Percentiles rank a stretch among this genome's conserved stretches.
These are phyloP conservation scores for Boeremia exigua DNA, from an alignment of 2,329 filamentous ascomycete species.

Conservation along the genomic window DNA sequence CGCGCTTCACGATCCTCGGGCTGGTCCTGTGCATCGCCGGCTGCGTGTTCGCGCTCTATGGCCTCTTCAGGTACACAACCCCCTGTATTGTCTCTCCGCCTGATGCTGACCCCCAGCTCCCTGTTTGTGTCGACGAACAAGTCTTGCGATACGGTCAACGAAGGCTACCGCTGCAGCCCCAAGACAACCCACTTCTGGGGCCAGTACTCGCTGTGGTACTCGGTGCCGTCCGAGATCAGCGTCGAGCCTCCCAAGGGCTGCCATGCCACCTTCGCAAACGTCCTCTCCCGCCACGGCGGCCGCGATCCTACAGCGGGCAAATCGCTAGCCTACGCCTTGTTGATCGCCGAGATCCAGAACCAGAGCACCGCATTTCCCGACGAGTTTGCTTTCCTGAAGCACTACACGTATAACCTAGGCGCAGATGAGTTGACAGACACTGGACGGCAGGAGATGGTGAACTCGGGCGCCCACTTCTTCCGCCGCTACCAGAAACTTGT, in stretches of 20 bases:
- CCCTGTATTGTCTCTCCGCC: neutral
- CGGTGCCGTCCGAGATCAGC: conserved; percentile 71
- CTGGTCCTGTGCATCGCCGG: conserved; percentile 27
- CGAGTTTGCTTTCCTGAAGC: conserved; percentile 71
- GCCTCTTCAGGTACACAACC: conserved; percentile 30
- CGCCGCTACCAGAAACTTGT: conserved; percentile 71
- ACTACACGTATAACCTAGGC: conserved; percentile 75
- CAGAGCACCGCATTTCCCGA: conserved; percentile 62
- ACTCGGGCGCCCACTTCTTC: conserved; percentile 80
- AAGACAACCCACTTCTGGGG: conserved; percentile 76
- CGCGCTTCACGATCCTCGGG: conserved; percentile 15
- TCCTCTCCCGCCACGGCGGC: conserved; percentile 84
- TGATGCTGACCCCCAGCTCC: conserved; percentile 27
- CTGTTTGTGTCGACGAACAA: conserved; percentile 22
- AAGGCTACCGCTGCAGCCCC: conserved; percentile 68
- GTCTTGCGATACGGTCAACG: conserved; percentile 60
- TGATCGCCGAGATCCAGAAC: conserved; percentile 70
- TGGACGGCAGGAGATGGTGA: conserved; percentile 72
- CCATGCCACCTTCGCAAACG: conserved; percentile 76
- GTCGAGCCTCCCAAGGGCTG: conserved; percentile 69
- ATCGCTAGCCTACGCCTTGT: conserved; percentile 65
- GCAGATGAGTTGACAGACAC: conserved; percentile 72
- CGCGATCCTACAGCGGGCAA: conserved; percentile 78
- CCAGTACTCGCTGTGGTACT: conserved; percentile 86
- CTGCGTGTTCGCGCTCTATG: conserved; percentile 31